Base-by-base conservation (phyloP, 768 basidiomycete species). In the Suillus fuscotomentosus region DNA sequence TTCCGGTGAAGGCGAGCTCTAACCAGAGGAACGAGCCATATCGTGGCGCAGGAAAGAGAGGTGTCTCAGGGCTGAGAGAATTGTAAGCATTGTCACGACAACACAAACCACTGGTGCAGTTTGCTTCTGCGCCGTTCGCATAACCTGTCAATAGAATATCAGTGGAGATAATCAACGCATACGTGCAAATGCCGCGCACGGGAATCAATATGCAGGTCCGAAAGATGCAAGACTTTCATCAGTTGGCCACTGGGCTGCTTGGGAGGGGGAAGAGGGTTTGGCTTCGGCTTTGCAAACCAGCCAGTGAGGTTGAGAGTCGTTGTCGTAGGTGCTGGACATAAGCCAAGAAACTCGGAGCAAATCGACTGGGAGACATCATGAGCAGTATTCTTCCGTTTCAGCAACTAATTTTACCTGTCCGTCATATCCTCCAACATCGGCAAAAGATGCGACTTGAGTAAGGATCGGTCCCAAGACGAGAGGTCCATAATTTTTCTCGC, bases 281-380 rank as follows among this genome's bases (percentile, higher is more conserved):
- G 91, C 71, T 92, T 93, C 3, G 90, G 88, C 73, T 90, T 92
- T 36, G 83, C 79, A 75, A 92, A 93, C 88, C 90, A 92, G 14
- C 77, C 77, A 1, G 84, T 87, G 41, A 88, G 70, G 70, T 93
- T 83, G 67, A 93, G 79, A 4, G 88, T 80, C 8, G 85, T 75
- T 2, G 89, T 83, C 0, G 83, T 79, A 10, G 88, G 86, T 22
- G 81, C 76, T 5, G 88, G 76, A 70, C 90, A 91, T 63, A 84
- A 68, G 20, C 73, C 63, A 15, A 88, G 73, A 72, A 90, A 88
- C 71, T 86, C 84, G 48, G 86, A 76, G 72, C 89, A 91, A 54
- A 89, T 72, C 48, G 83, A 75, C 88, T 87, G 59, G 15, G 15
- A 60, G 51, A 60, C 39, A 56, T 38, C 2, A 39, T 66, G n/a